Percentiles rank a stretch among this genome's conserved stretches.
Conservation (phyloP, 1,284 basidiomycete genomes). For the Cutaneotrichosporon dermatis region DNA sequence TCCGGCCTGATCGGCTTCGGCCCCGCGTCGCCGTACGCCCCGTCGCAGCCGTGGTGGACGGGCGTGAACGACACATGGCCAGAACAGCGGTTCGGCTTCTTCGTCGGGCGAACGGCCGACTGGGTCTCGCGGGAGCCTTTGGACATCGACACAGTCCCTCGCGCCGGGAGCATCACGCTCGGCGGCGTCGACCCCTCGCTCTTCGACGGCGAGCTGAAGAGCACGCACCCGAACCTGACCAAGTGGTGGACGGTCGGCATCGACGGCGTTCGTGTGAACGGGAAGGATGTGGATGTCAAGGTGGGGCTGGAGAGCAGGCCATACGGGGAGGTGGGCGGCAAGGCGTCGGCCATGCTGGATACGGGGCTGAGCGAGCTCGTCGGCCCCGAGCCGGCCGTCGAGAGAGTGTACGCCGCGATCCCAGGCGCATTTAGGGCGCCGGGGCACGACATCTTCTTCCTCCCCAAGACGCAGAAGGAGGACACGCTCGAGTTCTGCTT, state of each 20-base stretch:
- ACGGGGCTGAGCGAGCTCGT: neutral
- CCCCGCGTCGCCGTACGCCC: neutral
- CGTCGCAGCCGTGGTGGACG: neutral
- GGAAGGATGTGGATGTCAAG: neutral
- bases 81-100: neutral
- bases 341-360: neutral
- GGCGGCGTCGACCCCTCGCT: neutral
- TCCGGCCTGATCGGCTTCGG: neutral
- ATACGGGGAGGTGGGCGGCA: neutral
- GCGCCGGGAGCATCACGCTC: neutral
- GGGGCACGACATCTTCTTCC: neutral
- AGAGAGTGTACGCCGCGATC: neutral
- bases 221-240: slow-evolving; percentile 47
- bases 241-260: neutral
- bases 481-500: neutral
- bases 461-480: neutral
- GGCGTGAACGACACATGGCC: neutral
- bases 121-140: neutral
- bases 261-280: neutral
- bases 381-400: neutral
- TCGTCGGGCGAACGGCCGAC: neutral
- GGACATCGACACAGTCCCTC: neutral
- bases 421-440: neutral
- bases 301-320: neutral
- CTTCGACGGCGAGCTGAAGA: neutral